Evolutionary conservation across 805 yeast species (phyloP).

Genomic region (Ogataea naganishii): DNA sequence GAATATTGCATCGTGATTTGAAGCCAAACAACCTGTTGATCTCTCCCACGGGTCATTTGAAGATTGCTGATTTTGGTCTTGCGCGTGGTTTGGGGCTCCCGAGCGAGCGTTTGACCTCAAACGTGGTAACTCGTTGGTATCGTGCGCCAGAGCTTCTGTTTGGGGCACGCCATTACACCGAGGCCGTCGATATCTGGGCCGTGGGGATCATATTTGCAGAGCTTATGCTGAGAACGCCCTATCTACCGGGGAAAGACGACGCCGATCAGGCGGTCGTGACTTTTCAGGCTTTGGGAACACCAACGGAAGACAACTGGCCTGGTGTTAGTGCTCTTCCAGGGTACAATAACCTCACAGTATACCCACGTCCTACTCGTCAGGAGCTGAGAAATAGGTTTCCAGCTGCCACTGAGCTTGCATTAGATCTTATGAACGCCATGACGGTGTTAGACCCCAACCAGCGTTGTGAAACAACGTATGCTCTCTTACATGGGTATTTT

Average conservation of each 20-base stretch:
- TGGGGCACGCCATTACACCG: slow-evolving; percentile 84
- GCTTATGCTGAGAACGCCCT: slow-evolving; percentile 89
- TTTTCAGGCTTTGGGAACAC: slow-evolving; percentile 92
- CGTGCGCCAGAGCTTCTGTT: slow-evolving; percentile 90
- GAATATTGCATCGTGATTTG: slow-evolving; percentile 83
- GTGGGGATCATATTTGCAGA: slow-evolving; percentile 96
- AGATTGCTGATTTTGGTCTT: slow-evolving; percentile 95
- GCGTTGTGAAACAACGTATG: slow-evolving; percentile 56
- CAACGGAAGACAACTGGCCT: slow-evolving; percentile 89
- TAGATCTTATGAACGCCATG: slow-evolving; percentile 67
- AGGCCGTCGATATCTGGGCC: slow-evolving; percentile 92
- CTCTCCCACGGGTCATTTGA: slow-evolving; percentile 80
- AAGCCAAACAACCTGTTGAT: slow-evolving; percentile 87
- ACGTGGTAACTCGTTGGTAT: slow-evolving; percentile 97
- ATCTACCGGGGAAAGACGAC: slow-evolving; percentile 88
- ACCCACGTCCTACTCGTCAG: slow-evolving; percentile 75
- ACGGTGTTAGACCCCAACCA: slow-evolving; percentile 70
- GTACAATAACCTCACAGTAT: slow-evolving; percentile 63
- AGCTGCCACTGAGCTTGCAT: slow-evolving; percentile 83
- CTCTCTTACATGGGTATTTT: slow-evolving; percentile 62
- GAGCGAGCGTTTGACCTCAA: slow-evolving; percentile 72
- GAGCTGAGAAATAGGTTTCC: slow-evolving; percentile 78
- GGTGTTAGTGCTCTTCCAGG: slow-evolving; percentile 73
- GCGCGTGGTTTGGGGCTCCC: slow-evolving; percentile 81
- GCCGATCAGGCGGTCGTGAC: slow-evolving; percentile 88